Evolutionary conservation across 1,284 basidiomycete genomes (phyloP), one percentile per base, ranked within the genome.

Genomic region (Hemileccinum hortonii): DNA sequence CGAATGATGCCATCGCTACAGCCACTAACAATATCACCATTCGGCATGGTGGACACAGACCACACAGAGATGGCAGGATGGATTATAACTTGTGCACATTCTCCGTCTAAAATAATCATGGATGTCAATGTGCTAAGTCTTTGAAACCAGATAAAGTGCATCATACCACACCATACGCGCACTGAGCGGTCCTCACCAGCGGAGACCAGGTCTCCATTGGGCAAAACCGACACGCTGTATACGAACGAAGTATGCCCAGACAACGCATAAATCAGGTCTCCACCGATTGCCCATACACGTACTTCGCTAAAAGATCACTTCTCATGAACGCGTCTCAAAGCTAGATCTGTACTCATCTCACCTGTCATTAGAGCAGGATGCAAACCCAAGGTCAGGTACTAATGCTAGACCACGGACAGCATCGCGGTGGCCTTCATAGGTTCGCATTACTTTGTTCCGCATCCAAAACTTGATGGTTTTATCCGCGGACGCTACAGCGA

Each of bases 201-300:
- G 42, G 85, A 88, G 15, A 91, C 81, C 6, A 91, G 77, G 47
- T 87, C 87, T 6, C 86, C 84, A 49, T 77, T 81, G 0, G 88
- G 87, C n/a, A 98, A 78, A 15, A 90, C 80, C 0, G 90, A 82
- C 10, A 99, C 71, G 44, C 90, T 88, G 74, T 99, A 99, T 19
- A 99, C 93, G 69, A 98, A 99, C 22, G 94, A 96, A 1, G 94
- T 96, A 69, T 98, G 96, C 0, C 94, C 96, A 2, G 89, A 88
- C 18, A 99, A 75, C 0, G 86, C 85, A 64, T 87, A 84, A 21
- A 94, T 75, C 29, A 84, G 69, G 56, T 90, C 86, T 29, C 94
- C 91, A 41, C 82, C 86, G 43, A 94, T 77, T 12, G 89, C 88
- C 90, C 94, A 98, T n/a, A 96, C 83, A 44, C 87, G 90, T 59